Conservation (phyloP, 2,329 filamentous ascomycete genomes). For the Rhytidhysteron rufulum region DNA sequence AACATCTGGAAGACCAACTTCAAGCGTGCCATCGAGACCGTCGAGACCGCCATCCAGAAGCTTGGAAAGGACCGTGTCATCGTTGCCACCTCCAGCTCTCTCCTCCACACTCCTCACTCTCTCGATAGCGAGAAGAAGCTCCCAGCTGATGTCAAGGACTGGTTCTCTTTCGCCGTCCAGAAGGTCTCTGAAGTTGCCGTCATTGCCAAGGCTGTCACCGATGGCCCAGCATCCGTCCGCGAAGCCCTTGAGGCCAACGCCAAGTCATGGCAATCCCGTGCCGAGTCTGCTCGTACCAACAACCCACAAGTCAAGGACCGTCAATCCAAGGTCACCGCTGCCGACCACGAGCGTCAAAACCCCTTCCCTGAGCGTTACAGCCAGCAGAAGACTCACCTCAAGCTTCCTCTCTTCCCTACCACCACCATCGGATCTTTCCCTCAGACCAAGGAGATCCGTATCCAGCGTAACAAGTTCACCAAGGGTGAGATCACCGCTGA, state of each 20-base stretch:
- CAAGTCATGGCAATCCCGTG: conserved; percentile 86
- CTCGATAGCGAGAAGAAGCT: conserved; percentile 99
- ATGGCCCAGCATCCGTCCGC: conserved; percentile 81
- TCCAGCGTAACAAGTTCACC: conserved; percentile 96
- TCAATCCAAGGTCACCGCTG: conserved; percentile 77
- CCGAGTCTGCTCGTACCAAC: conserved; percentile 92
- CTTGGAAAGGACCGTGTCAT: conserved; percentile 97
- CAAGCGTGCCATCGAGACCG: conserved; percentile 85
- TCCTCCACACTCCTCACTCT: conserved; percentile 97
- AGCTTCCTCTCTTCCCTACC: conserved; percentile 94
- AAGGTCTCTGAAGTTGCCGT: conserved; percentile 87
- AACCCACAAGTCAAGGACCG: conserved; percentile 96
- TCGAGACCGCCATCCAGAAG: conserved; percentile 89
- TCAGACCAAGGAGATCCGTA: conserved; percentile 97
- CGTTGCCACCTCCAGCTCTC: conserved; percentile 92
- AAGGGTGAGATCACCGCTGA: conserved; percentile 92
- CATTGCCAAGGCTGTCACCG: conserved; percentile 95
- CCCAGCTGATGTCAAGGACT: conserved; percentile 86
- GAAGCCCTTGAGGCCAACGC: conserved; percentile 94
- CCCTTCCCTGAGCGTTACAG: conserved; percentile 80
- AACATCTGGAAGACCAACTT: conserved; percentile 99
- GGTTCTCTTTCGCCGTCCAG: conserved; percentile 98
- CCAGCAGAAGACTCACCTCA: conserved; percentile 87
- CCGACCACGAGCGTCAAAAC: conserved; percentile 90
- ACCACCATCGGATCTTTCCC: conserved; percentile 99